Percentiles rank a stretch among this genome's conserved stretches.
These are phyloP conservation scores for Aschersonia sp. DNA, from an alignment of 2,329 filamentous ascomycete genomes.

Conservation along the genomic window DNA sequence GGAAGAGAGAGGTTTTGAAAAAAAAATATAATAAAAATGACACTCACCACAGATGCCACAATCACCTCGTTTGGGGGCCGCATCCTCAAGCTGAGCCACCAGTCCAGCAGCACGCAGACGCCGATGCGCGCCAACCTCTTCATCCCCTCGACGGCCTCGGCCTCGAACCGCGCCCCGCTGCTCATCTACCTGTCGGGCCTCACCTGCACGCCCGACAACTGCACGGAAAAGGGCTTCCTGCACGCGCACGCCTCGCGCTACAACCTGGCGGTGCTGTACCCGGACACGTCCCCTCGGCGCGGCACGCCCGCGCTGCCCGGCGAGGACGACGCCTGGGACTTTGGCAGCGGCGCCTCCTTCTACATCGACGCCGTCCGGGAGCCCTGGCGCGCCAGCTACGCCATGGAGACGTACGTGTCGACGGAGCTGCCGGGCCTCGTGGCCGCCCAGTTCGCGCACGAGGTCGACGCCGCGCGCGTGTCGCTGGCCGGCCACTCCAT, in stretches of 20 bases:
- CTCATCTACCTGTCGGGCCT: conserved; percentile 89
- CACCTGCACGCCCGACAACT: conserved; percentile 87
- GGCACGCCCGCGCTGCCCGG: conserved; percentile 49
- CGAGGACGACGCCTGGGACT: conserved; percentile 83
- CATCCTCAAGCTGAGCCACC: conserved; percentile 85
- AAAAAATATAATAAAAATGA: conserved; percentile 26
- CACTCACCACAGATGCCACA: conserved; percentile 77
- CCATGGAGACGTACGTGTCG: conserved; percentile 91
- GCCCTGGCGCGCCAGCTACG: conserved; percentile 67
- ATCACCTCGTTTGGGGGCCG: conserved; percentile 89
- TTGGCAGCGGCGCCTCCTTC: conserved; percentile 84
- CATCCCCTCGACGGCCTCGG: conserved; percentile 58
- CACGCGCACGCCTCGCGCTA: conserved; percentile 65
- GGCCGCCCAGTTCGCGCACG: conserved; percentile 50
- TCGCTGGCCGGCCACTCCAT: conserved; percentile 91
- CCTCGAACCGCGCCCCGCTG: conserved; percentile 49
- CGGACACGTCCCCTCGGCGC: conserved; percentile 86
- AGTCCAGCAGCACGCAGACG: conserved; percentile 62
- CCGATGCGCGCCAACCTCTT: conserved; percentile 91
- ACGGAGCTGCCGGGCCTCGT: conserved; percentile 69
- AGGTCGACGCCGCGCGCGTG: conserved; percentile 54
- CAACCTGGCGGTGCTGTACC: conserved; percentile 86
- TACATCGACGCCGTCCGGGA: conserved; percentile 74
- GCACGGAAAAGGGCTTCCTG: conserved; percentile 76
- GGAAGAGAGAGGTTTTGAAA: not conserved